Evolutionary conservation across 768 basidiomycete genomes (phyloP).

Genomic region (Neoboletus brunneissimus): DNA sequence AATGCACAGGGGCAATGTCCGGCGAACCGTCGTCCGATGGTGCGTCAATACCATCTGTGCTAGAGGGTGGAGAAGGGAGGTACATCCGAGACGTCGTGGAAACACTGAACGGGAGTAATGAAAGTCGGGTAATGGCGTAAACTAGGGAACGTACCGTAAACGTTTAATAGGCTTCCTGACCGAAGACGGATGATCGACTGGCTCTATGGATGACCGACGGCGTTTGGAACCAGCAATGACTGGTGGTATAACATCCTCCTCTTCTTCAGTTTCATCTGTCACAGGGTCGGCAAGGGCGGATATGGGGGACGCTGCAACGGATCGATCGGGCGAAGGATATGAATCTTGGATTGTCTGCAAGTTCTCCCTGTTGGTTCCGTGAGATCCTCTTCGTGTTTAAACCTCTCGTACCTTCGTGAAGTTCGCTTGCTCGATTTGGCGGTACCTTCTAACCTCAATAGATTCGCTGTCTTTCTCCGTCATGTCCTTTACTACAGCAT

Average conservation of each 20-base stretch:
- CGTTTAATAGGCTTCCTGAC: conserved; percentile 19
- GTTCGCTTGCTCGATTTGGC: not conserved
- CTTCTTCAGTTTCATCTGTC: conserved; percentile 15
- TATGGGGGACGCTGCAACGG: conserved; percentile 5
- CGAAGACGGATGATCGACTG: not conserved
- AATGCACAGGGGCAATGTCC: not conserved
- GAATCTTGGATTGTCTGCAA: conserved; percentile 1
- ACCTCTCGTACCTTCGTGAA: not conserved
- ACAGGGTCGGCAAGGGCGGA: conserved; percentile 6
- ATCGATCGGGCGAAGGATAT: conserved; percentile 20
- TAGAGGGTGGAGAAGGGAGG: conserved; percentile 18
- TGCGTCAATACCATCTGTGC: not conserved
- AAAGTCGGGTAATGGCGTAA: fast-evolving
- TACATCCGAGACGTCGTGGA: not conserved
- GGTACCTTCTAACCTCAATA: no score
- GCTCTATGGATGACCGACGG: conserved; percentile 1
- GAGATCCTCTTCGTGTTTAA: not conserved
- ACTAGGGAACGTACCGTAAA: conserved; percentile 14
- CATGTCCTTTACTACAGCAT: conserved; percentile 29
- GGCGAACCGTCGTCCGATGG: not conserved
- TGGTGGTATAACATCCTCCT: conserved; percentile 12
- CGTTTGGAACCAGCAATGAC: conserved; percentile 25
- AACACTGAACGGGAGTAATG: not conserved
- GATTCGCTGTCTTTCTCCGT: conserved; percentile 9
- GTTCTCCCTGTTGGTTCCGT: not conserved